These are phyloP conservation scores for Glycyrrhiza uralensis DNA, from an alignment of 306 rosid genomes.

Conservation along the genomic window DNA sequence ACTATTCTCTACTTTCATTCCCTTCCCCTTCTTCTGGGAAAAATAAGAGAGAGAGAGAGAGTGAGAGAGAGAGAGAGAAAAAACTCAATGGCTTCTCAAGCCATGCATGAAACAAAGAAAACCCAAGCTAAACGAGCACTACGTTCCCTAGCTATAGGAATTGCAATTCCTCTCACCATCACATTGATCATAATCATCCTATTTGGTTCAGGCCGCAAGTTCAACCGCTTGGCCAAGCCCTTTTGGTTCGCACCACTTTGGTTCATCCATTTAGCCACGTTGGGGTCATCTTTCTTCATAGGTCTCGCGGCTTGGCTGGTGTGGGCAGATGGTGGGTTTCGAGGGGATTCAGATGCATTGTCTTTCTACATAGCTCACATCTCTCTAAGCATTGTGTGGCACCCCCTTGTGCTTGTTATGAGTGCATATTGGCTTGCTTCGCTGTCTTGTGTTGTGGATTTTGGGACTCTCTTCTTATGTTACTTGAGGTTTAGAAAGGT, in stretches of 20 bases:
- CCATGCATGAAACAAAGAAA: conserved; percentile 29
- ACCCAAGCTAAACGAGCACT: conserved; percentile 45
- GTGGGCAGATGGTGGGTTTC: conserved; percentile 80
- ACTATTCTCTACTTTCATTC: not conserved
- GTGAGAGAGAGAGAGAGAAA: not conserved
- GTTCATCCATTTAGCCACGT: conserved; percentile 47
- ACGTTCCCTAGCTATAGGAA: conserved; percentile 46
- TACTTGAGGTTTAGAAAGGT: conserved; percentile 41
- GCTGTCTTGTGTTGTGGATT: conserved; percentile 29
- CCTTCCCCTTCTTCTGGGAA: too few relatives aligned
- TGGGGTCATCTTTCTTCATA: conserved; percentile 52
- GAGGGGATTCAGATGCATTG: conserved; percentile 35
- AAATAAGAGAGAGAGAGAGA: too few relatives aligned
- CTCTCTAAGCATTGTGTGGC: conserved; percentile 52
- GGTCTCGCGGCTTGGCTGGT: conserved; percentile 74
- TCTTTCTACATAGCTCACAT: conserved; percentile 48
- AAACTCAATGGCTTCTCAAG: conserved; percentile 26
- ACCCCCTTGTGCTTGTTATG: conserved; percentile 55
- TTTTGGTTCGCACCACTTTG: conserved; percentile 65
- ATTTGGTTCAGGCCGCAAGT: conserved; percentile 45
- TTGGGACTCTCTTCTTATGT: conserved; percentile 42
- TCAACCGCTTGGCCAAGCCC: conserved; percentile 32
- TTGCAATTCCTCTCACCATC: conserved; percentile 42
- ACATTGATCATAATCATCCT: conserved; percentile 32
- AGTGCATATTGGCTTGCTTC: conserved; percentile 34